A percentile compares a stretch with the other conserved stretches of the same genome.
These are phyloP conservation scores for Cordyceps javanica DNA, from an alignment of 2,329 filamentous ascomycete genomes.

Conservation along the genomic window DNA sequence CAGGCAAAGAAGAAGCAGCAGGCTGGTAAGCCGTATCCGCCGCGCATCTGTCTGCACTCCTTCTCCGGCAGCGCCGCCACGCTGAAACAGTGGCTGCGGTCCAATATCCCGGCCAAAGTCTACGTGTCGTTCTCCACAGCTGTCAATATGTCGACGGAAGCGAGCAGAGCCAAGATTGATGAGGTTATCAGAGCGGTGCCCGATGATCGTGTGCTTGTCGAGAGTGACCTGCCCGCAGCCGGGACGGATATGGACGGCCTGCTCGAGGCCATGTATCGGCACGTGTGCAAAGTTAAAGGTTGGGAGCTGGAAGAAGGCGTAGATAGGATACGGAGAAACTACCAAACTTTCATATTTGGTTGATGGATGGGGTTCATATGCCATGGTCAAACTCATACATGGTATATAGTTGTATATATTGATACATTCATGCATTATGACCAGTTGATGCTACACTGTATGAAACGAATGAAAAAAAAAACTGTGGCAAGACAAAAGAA, in stretches of 20 bases:
- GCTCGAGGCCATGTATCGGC: constrained; percentile 69
- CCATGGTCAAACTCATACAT: too few relatives aligned
- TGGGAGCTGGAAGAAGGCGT: constrained; percentile 73
- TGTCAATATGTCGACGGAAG: constrained; percentile 64
- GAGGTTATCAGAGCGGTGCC: constrained; percentile 67
- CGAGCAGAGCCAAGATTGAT: constrained; percentile 43
- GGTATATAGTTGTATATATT: too few relatives aligned
- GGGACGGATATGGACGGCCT: constrained; percentile 73
- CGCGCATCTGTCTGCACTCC: constrained; percentile 87
- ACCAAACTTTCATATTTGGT: constrained; percentile 69
- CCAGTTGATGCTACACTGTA: background rate
- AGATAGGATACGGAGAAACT: constrained; percentile 63
- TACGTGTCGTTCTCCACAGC: constrained; percentile 85
- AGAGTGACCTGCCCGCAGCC: constrained; percentile 84
- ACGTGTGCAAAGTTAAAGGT: constrained; percentile 68
- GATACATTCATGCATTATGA: background rate
- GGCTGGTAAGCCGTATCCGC: constrained; percentile 64
- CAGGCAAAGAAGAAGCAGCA: background rate
- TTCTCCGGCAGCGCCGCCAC: constrained; percentile 75
- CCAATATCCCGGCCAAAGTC: constrained; percentile 65
- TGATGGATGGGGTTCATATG: constrained; percentile 17
- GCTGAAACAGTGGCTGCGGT: constrained; percentile 70
- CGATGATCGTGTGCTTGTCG: constrained; percentile 71
- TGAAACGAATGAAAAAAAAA: background rate
- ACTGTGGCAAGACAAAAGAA: background rate